These are phyloP conservation scores for Pisolithus microcarpus DNA, from an alignment of 768 basidiomycete species.

Conservation along the genomic window DNA sequence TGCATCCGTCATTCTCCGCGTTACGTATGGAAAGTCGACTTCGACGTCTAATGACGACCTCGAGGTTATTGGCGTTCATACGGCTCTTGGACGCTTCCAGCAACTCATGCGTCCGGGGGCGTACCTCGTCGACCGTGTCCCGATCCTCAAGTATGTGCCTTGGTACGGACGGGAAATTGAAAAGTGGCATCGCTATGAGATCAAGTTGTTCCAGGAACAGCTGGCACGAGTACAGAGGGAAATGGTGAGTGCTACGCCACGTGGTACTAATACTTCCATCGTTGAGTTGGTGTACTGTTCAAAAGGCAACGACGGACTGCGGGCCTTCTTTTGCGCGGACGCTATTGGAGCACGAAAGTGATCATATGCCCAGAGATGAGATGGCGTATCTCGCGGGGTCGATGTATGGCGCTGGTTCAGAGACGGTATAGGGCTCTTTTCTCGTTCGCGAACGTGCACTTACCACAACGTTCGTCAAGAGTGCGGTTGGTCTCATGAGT, in stretches of 20 bases:
- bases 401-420: slow-evolving; percentile 54
- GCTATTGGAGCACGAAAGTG: slow-evolving; percentile 42
- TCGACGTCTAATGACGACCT: slow-evolving; percentile 18
- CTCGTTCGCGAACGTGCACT: accelerated
- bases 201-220: slow-evolving; percentile 43
- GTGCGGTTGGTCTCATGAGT: slow-evolving; percentile 43
- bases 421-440: slow-evolving; percentile 30
- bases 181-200: slow-evolving; percentile 44
- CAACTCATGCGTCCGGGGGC: slow-evolving; percentile 24
- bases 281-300: too few species aligned
- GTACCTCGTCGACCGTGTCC: slow-evolving; percentile 29
- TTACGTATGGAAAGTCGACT: slow-evolving; percentile 20
- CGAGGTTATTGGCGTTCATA: slow-evolving; percentile 12
- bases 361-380: slow-evolving; percentile 40
- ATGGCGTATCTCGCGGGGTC: slow-evolving; percentile 52
- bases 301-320: slow-evolving; percentile 9
- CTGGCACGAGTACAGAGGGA: slow-evolving; percentile 37
- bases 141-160: slow-evolving; percentile 40
- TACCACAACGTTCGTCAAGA: slow-evolving; percentile 18
- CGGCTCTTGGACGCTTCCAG: slow-evolving; percentile 18
- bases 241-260: slow-evolving; percentile 26
- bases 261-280: background rate
- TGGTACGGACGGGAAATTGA: slow-evolving; percentile 48
- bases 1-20: slow-evolving; percentile 15
- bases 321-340: slow-evolving; percentile 42